These are phyloP conservation scores for Hippophae rhamnoides DNA, from an alignment of 306 rosid genomes.

Conservation along the genomic window DNA sequence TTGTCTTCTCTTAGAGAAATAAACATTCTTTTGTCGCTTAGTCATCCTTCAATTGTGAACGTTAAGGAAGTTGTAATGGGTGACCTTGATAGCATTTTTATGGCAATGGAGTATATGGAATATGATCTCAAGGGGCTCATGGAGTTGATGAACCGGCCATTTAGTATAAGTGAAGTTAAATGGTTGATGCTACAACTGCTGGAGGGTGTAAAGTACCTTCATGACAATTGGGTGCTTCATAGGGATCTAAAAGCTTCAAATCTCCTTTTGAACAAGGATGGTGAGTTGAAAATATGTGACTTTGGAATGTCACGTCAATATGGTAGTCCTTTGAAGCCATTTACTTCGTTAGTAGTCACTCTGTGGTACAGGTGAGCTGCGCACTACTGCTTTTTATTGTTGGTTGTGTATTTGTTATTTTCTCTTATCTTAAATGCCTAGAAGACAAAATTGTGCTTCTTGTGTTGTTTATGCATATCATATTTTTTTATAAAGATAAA, in stretches of 20 bases:
- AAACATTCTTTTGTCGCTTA: conserved; percentile 71
- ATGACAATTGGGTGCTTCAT: conserved; percentile 91
- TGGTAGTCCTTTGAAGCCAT: conserved; percentile 78
- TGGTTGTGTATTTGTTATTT: not conserved
- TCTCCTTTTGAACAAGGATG: conserved; percentile 62
- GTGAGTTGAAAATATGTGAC: conserved; percentile 83
- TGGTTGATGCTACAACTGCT: conserved; percentile 59
- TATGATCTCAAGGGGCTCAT: conserved; percentile 61
- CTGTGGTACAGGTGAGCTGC: conserved; percentile 80
- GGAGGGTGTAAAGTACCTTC: conserved; percentile 82
- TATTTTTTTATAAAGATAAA: too few relatives aligned
- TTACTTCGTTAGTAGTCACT: conserved; percentile 83
- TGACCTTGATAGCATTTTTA: conserved; percentile 62
- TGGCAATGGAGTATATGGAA: conserved; percentile 97
- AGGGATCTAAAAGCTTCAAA: conserved; percentile 92
- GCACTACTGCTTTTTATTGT: not conserved
- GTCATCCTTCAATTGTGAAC: conserved; percentile 71
- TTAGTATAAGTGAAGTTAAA: conserved; percentile 69
- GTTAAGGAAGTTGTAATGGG: conserved; percentile 86
- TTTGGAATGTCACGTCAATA: conserved; percentile 89
- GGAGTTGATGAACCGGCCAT: conserved; percentile 59
- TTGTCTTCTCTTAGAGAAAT: conserved; percentile 82
- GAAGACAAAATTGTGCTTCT: too few relatives aligned
- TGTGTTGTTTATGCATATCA: not conserved
- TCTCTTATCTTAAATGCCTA: not conserved